Evolutionary conservation across 495 filamentous ascomycete species (phyloP), one percentile per base, ranked within the genome.

Genomic region (Tuber calosporum): DNA sequence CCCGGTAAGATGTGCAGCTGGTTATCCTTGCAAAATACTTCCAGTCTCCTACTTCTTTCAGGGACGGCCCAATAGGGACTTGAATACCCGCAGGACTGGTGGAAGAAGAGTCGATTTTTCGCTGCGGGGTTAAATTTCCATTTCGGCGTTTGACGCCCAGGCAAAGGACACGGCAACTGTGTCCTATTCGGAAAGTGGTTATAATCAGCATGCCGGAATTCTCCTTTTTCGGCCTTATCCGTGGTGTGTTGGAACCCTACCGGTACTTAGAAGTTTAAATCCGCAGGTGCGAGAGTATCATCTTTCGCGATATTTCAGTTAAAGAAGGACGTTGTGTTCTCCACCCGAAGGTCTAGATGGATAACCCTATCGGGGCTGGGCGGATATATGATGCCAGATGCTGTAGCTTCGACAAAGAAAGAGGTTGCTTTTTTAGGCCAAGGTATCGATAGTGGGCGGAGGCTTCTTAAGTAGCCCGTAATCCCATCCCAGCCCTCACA

Each of bases 11-110:
- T n/a, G n/a, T n/a, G n/a, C 1, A 62, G 26, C 26, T 13, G 4
- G 53, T 62, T 3, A 19, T 41, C 58, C 70, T 48, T 53, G 36
- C 66, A 30, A 45, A 75, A 9, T 36, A 39, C 45, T 40, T 66
- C 39, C 37, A 75, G 66, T 30, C 34, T 22, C 30, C 22, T 26
- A 30, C 73, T 34, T 38, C 36, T 41, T 7, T 36, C 26, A 74
- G 38, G n/a, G 67, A n/a, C 9, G 26, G 41, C 58, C 67, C 58
- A 22, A 68, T 72, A 58, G 73, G 67, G 42, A 17, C 26, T 53
- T 40, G 58, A 70, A 73, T 7, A 36, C 72, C 53, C 39, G 70
- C 36, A 43, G 67, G 20, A 73, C 37, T 40, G 45, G 39, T 34
- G 39, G 41, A 34, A 36, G 19, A 53, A 74, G 53, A 7, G 67